phyloP scores from a whole-genome alignment of 169 alveolate genomes.

The Plasmodium billcollinsi region DNA sequence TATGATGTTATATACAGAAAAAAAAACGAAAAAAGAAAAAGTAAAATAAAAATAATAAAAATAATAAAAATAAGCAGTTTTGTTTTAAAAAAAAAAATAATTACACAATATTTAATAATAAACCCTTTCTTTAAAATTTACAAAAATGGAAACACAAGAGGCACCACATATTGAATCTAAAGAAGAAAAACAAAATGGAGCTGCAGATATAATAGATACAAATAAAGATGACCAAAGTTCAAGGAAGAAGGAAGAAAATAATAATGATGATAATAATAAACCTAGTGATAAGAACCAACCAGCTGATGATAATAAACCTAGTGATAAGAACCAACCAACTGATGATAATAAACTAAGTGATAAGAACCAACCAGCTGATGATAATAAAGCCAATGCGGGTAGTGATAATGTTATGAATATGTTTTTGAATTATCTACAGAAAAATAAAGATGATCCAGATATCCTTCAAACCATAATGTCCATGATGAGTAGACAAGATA shows the following conservation, averaged over 20 bases:
- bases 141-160: constrained; percentile 11
- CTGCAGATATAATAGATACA: background rate
- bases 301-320: background rate
- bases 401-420: constrained; percentile 56
- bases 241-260: constrained; percentile 2
- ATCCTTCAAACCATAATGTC: constrained; percentile 42
- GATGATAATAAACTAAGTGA: background rate
- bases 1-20: too few relatives aligned
- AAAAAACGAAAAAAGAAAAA: too few relatives aligned
- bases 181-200: too few relatives aligned
- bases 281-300: background rate
- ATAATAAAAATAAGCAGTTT: too few relatives aligned
- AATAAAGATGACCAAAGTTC: background rate
- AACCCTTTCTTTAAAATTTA: background rate
- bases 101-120: background rate
- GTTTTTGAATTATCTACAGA: constrained; percentile 55
- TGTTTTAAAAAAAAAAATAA: too few relatives aligned
- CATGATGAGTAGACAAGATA: constrained; percentile 29
- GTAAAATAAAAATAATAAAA: too few relatives aligned
- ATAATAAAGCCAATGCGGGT: constrained; percentile 1
- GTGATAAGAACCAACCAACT: background rate
- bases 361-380: background rate
- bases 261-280: background rate
- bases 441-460: constrained; percentile 69
- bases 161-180: background rate